Evolutionary conservation across 169 alveolate species (phyloP).

Genomic region (Plasmodium cynomolgi): DNA sequence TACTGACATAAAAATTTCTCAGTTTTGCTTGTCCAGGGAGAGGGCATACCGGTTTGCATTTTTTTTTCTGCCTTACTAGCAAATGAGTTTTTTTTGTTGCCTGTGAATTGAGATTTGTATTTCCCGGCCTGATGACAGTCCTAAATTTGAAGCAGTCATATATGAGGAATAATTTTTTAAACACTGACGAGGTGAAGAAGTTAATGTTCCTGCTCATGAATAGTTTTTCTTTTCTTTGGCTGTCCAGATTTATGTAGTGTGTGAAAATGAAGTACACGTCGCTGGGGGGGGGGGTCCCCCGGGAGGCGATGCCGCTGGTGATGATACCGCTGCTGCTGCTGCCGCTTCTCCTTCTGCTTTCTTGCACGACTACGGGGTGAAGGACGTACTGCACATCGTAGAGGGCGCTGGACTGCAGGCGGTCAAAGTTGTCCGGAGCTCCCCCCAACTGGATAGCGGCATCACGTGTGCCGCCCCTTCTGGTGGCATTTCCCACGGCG

Average conservation of each 20-base stretch:
- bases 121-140: background rate
- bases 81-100: slow-evolving; percentile 8
- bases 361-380: slow-evolving; percentile 32
- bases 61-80: background rate
- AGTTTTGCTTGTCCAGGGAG: slow-evolving; percentile 3
- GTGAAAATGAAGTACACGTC: slow-evolving; percentile 46
- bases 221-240: slow-evolving; percentile 53
- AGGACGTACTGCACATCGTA: slow-evolving; percentile 40
- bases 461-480: background rate
- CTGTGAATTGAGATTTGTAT: background rate
- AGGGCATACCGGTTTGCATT: slow-evolving; percentile 5
- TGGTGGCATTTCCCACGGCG: background rate
- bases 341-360: background rate
- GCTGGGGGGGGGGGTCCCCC: background rate
- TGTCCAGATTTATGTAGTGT: slow-evolving; percentile 39
- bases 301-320: background rate
- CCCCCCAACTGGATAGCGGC: background rate
- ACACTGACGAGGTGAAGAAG: slow-evolving; percentile 31
- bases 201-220: slow-evolving; percentile 35
- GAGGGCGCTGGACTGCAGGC: slow-evolving; percentile 22
- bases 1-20: slow-evolving; percentile 15
- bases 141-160: slow-evolving; percentile 55
- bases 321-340: background rate
- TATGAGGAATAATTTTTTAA: slow-evolving; percentile 47
- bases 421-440: slow-evolving; percentile 4